Percentiles rank a stretch among this genome's conserved stretches.
Evolutionary conservation across 768 basidiomycete species (phyloP).

Genomic region (Lactarius sp.): DNA sequence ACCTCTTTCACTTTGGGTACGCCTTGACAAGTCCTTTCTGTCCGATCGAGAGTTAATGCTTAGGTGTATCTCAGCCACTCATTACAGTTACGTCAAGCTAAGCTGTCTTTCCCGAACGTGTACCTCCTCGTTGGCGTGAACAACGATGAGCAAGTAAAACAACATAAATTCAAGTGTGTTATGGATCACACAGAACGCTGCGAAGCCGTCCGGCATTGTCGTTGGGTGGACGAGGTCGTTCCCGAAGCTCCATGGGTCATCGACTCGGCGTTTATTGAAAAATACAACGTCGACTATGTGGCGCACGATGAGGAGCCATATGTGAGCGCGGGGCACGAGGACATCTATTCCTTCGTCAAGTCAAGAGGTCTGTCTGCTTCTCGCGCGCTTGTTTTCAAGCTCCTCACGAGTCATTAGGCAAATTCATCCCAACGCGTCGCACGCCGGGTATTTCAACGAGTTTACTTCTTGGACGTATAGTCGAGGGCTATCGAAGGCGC

Average conservation of each 20-base stretch:
- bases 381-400: background rate
- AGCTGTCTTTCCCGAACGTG: slow-evolving; percentile 85
- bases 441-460: slow-evolving; percentile 95
- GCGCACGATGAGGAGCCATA: slow-evolving; percentile 96
- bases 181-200: slow-evolving; percentile 90
- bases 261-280: slow-evolving; percentile 73
- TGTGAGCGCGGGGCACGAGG: slow-evolving; percentile 67
- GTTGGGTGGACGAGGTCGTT: slow-evolving; percentile 95
- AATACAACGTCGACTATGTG: slow-evolving; percentile 90
- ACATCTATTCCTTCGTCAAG: slow-evolving; percentile 84
- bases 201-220: slow-evolving; percentile 91
- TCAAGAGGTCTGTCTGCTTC: slow-evolving; percentile 54
- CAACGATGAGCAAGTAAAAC: slow-evolving; percentile 75
- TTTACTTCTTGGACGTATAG: slow-evolving; percentile 86
- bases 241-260: slow-evolving; percentile 91
- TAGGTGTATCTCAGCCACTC: slow-evolving; percentile 65
- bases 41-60: slow-evolving; percentile 1
- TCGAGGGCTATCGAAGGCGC: slow-evolving; percentile 76
- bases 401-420: slow-evolving; percentile 46
- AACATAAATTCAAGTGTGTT: slow-evolving; percentile 77
- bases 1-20: slow-evolving; percentile 95
- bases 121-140: slow-evolving; percentile 92
- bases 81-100: slow-evolving; percentile 93
- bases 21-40: slow-evolving; percentile 27
- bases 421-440: slow-evolving; percentile 91